Conservation (phyloP, 345 rosid genomes). For the Pugionium dolabratum region DNA sequence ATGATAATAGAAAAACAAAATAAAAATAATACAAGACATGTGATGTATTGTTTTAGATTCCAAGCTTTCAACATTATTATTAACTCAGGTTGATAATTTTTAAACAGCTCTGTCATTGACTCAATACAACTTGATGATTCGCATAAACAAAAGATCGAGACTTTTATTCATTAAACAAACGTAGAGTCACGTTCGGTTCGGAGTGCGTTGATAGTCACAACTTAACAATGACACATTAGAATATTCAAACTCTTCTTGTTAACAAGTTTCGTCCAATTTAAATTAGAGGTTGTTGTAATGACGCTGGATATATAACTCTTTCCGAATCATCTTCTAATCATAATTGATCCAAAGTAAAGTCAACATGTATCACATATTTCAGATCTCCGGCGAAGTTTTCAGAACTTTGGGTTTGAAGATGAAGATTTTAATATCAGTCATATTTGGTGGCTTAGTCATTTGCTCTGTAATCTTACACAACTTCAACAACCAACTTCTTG, state of each 20-base stretch:
- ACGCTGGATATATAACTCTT: background rate
- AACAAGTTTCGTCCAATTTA: background rate
- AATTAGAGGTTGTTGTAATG: slow-evolving; percentile 15
- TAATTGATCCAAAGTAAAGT: too few species aligned
- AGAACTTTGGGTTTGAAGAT: slow-evolving; percentile 10
- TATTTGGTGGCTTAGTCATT: slow-evolving; percentile 8
- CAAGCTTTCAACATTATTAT: slow-evolving; percentile 1
- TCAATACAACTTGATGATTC: slow-evolving; percentile 22
- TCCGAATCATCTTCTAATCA: too few species aligned
- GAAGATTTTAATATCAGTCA: background rate
- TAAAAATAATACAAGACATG: slow-evolving; percentile 21
- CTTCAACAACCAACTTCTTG: slow-evolving; percentile 4
- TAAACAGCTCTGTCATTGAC: slow-evolving; percentile 11
- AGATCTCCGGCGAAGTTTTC: slow-evolving; percentile 13
- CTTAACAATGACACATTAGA: slow-evolving; percentile 22
- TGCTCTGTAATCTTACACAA: background rate
- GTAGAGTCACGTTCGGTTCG: slow-evolving; percentile 35
- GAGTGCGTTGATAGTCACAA: slow-evolving; percentile 32
- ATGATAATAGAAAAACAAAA: background rate
- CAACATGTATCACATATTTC: background rate
- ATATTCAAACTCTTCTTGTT: slow-evolving; percentile 12
- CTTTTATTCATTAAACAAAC: slow-evolving; percentile 24
- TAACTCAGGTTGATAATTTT: background rate
- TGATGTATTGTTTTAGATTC: slow-evolving; percentile 16
- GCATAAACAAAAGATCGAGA: slow-evolving; percentile 20